A percentile compares a stretch with the other conserved stretches of the same genome.
These are phyloP conservation scores for Nannizziopsis barbatae DNA, from an alignment of 2,329 filamentous ascomycete genomes.

Conservation along the genomic window DNA sequence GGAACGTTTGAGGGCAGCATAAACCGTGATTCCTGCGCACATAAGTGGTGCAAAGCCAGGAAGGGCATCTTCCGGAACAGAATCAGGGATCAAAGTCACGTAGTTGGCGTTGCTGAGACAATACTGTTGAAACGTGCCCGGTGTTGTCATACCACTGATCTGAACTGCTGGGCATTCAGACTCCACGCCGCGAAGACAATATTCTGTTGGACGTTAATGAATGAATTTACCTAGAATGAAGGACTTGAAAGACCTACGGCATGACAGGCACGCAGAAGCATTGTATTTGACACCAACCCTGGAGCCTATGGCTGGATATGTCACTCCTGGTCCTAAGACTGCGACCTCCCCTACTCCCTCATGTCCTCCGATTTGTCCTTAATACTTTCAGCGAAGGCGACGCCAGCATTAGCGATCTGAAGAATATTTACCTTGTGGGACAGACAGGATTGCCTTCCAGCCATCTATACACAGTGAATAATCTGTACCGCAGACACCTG, in stretches of 20 bases:
- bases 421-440: too few species aligned
- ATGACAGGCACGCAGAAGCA: slow-evolving; percentile 64
- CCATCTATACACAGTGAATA: too few species aligned
- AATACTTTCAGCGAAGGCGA: background rate
- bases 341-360: slow-evolving; percentile 74
- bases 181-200: too few species aligned
- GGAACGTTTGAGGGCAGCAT: slow-evolving; percentile 83
- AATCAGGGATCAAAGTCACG: slow-evolving; percentile 68
- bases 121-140: slow-evolving; percentile 90
- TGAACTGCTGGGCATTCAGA: slow-evolving; percentile 59
- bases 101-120: slow-evolving; percentile 78
- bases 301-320: slow-evolving; percentile 70
- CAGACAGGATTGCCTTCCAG: background rate
- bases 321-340: slow-evolving; percentile 62
- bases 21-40: slow-evolving; percentile 80
- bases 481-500: too few species aligned
- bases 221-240: too few species aligned
- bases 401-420: too few species aligned
- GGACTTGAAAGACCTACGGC: background rate
- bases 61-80: slow-evolving; percentile 63
- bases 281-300: slow-evolving; percentile 85
- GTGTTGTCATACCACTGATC: slow-evolving; percentile 83
- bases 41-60: slow-evolving; percentile 52
- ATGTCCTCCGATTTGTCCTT: slow-evolving; percentile 55
- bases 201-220: too few species aligned